Evolutionary conservation across 108 stramenopile species (phyloP).

Genomic region (Parmales sp.): DNA sequence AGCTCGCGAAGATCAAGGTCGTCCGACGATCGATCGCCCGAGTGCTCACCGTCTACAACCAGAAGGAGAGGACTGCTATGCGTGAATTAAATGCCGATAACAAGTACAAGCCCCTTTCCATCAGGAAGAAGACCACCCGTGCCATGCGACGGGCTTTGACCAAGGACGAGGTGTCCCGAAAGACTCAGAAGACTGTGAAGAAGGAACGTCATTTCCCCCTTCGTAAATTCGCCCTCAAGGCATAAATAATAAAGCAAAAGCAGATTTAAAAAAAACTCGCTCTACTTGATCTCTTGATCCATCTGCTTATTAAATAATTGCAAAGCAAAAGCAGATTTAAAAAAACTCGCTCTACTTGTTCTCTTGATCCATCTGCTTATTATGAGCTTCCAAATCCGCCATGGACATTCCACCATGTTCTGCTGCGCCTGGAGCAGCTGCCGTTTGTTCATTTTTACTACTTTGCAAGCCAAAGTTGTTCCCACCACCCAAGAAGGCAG

Average conservation of each 20-base stretch:
- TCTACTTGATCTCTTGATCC: not conserved
- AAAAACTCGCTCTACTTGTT: not conserved
- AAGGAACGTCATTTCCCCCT: conserved; percentile 65
- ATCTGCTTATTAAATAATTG: conserved; percentile 8
- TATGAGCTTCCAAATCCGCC: not conserved
- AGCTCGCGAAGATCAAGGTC: conserved; percentile 96
- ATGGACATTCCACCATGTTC: not conserved
- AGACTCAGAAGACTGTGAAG: conserved; percentile 71
- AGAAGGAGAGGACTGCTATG: conserved; percentile 88
- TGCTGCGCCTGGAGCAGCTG: not conserved
- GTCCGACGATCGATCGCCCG: conserved; percentile 97
- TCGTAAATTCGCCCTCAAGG: conserved; percentile 69
- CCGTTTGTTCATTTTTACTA: not conserved
- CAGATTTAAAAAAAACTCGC: conserved; percentile 1
- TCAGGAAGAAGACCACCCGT: conserved; percentile 94
- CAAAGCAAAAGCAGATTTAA: not conserved
- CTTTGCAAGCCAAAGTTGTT: not conserved
- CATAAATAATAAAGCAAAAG: conserved; percentile 27
- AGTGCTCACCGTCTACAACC: conserved; percentile 95
- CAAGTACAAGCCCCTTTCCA: conserved; percentile 90
- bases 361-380: not conserved
- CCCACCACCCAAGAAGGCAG: not conserved
- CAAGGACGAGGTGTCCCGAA: conserved; percentile 59
- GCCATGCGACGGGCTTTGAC: conserved; percentile 91
- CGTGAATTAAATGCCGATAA: conserved; percentile 69